A percentile compares a stretch with the other conserved stretches of the same genome.
These are phyloP conservation scores for Penicillium sp. DNA, from an alignment of 2,329 filamentous ascomycete genomes.

Conservation along the genomic window DNA sequence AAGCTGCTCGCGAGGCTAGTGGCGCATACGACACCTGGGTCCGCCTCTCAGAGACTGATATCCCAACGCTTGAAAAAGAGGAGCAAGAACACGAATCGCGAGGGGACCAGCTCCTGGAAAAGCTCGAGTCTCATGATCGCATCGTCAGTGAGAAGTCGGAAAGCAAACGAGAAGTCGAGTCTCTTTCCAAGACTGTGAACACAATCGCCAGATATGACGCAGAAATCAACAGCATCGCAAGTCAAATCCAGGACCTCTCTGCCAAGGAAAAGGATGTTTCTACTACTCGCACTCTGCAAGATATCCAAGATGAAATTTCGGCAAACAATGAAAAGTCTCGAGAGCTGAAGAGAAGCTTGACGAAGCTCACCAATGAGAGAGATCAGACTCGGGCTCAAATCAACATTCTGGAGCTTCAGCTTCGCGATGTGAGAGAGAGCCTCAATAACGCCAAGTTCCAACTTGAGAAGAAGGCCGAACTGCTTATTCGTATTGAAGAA, in stretches of 20 bases:
- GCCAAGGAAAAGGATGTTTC: constrained; percentile 71
- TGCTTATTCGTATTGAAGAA: constrained; percentile 70
- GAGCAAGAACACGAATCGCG: constrained; percentile 61
- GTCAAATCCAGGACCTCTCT: constrained; percentile 71
- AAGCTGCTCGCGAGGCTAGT: constrained; percentile 61
- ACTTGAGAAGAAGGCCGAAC: constrained; percentile 74
- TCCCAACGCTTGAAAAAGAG: constrained; percentile 67
- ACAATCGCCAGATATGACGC: constrained; percentile 70
- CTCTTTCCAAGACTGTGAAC: constrained; percentile 70
- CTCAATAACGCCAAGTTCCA: constrained; percentile 69
- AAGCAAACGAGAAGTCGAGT: constrained; percentile 70
- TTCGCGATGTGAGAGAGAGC: constrained; percentile 70
- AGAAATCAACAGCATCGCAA: constrained; percentile 69
- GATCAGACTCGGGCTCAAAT: constrained; percentile 69
- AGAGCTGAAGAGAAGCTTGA: constrained; percentile 60
- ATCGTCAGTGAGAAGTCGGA: constrained; percentile 61
- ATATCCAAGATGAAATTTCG: constrained; percentile 76
- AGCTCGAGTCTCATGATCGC: constrained; percentile 67
- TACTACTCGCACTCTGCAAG: constrained; percentile 68
- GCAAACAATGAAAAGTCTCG: constrained; percentile 66
- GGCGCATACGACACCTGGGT: constrained; percentile 72
- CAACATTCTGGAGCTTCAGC: constrained; percentile 70
- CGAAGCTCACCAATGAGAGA: constrained; percentile 66
- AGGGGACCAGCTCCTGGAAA: constrained; percentile 57
- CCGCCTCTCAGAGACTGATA: constrained; percentile 64